Evolutionary conservation across 108 stramenopile genomes (phyloP).

Genomic region (Conticribra weissflogii): DNA sequence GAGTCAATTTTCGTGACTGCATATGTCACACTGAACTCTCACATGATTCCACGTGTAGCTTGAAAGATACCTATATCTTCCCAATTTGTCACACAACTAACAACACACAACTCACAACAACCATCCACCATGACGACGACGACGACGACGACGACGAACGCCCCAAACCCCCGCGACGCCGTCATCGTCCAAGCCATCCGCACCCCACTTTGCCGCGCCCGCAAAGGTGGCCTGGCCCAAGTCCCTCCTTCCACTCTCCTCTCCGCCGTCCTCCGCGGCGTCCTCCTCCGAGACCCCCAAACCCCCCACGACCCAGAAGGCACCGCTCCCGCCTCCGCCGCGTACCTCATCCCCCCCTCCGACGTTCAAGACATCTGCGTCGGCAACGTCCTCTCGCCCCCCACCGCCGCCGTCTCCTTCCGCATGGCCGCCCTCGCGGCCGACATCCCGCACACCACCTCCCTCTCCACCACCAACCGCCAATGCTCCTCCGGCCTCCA

Average conservation of each 20-base stretch:
- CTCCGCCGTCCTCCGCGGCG: constrained; percentile 58
- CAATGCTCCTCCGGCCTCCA: constrained; percentile 96
- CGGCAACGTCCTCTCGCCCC: constrained; percentile 92
- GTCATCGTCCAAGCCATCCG: constrained; percentile 85
- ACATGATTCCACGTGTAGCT: too few species aligned
- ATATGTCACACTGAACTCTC: too few species aligned
- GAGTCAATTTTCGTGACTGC: too few species aligned
- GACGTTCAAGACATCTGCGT: constrained; percentile 87
- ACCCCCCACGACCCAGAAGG: not conserved
- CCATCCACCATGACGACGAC: too few species aligned
- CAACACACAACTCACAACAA: too few species aligned
- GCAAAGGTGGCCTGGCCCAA: constrained; percentile 71
- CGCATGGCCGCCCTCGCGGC: constrained; percentile 92
- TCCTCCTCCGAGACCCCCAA: constrained; percentile 36
- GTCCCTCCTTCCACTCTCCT: constrained; percentile 80
- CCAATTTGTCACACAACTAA: too few species aligned
- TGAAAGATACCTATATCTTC: too few species aligned
- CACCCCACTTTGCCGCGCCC: constrained; percentile 83
- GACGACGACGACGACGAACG: not conserved
- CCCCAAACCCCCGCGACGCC: constrained; percentile 62
- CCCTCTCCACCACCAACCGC: constrained; percentile 86
- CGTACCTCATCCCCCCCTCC: constrained; percentile 33
- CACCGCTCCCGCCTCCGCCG: not conserved
- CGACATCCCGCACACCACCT: constrained; percentile 80
- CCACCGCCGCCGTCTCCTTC: constrained; percentile 85